Conservation (phyloP, 1,284 basidiomycete genomes). For the Moniliophthora roreri region DNA sequence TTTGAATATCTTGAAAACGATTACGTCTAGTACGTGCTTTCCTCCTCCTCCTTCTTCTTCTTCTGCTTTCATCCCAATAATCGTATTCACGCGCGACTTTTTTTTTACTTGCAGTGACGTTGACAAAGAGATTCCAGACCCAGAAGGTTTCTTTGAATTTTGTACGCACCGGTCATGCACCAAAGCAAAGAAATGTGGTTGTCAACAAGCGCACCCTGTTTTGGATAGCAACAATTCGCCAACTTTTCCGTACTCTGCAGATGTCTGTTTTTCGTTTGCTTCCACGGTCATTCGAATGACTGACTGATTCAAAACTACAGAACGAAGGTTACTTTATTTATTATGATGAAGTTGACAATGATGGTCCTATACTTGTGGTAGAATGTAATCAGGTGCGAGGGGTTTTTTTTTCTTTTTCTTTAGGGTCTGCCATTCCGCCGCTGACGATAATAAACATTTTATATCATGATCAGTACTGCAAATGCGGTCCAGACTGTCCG, state of each 20-base stretch:
- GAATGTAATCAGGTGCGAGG: background rate
- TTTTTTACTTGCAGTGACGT: no score
- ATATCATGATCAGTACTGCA: background rate
- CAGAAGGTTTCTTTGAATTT: no score
- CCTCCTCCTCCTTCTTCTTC: no score
- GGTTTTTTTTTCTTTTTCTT: background rate
- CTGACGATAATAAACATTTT: no score
- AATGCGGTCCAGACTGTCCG: constrained; percentile 28
- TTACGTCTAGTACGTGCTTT: background rate
- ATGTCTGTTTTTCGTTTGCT: background rate
- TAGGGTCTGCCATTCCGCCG: no score
- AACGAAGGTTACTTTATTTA: background rate
- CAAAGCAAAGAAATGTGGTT: no score
- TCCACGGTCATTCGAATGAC: background rate
- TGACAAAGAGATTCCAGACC: no score
- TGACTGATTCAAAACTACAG: background rate
- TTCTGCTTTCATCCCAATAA: no score
- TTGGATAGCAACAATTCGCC: no score
- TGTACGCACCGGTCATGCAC: no score
- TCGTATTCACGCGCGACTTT: no score
- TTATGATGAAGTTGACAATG: background rate
- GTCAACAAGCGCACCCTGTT: no score
- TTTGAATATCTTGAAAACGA: background rate
- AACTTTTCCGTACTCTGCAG: background rate
- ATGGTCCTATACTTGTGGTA: background rate